Evolutionary conservation across 2,329 filamentous ascomycete species (phyloP), one percentile per base, ranked within the genome.

Genomic region (Fusarium denticulatum): DNA sequence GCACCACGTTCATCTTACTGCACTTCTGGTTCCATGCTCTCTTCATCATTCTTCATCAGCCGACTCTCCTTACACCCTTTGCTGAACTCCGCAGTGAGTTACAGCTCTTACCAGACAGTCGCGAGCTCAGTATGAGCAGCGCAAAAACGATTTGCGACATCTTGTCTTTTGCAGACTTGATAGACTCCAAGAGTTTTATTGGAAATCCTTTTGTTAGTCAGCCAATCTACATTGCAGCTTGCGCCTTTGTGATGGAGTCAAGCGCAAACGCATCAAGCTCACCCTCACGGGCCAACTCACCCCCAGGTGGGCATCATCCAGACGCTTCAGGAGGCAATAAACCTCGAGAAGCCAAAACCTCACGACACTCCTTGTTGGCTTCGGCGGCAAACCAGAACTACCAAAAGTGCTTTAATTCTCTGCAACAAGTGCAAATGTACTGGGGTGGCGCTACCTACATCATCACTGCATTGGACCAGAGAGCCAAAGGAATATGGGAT

Each of bases 61-160:
- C 94, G 0, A 96, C 94, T 1, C 84, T 97, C 4, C 85, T 97
- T 60, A 93, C 94, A 53, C 93, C 93, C 0, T 95, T 96, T 76
- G 87, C 86, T n/a, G 83, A 85, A 20, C 80, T 88, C 39, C 84
- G 83, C 49, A 85, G 83, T 64, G 91, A 93, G 60, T 87, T 94
- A 56, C 92, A 94, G 63, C 86, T 97, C 2, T 90, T 94, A 42
- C 90, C 92, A 0, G 94, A 96, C 78, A 96, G 94, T 73, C 91
- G 93, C 63, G 94, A 96, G 79, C 81, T 91, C 10, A 94, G 93
- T 68, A 95, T 96, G 92, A 95, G 93, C 20, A 96, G 94, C 30
- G 95, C 94, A 18, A 97, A 97, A 83, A 97, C 94, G 0, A 96
- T 97, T 68, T 94, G 94, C 39, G 94, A 97, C 76, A 97, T 97